Evolutionary conservation across 768 basidiomycete species (phyloP).

Genomic region (Termitomyces sp.): DNA sequence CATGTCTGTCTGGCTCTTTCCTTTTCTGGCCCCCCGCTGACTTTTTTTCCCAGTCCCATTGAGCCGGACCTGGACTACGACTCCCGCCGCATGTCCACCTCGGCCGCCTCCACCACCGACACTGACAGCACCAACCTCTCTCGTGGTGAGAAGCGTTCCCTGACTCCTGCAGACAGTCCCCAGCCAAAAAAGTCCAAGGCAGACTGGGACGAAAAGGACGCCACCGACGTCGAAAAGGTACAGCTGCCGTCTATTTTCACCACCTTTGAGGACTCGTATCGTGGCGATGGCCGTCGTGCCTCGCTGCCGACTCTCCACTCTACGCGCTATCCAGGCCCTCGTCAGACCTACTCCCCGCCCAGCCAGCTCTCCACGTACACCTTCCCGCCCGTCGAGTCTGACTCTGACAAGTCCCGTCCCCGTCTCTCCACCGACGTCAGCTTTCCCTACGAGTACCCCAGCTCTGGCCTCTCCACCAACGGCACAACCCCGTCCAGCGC

Average conservation of each 20-base stretch:
- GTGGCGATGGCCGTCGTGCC: conserved; percentile 42
- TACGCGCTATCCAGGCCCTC: conserved; percentile 22
- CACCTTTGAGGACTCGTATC: conserved; percentile 62
- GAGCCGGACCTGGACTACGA: conserved; percentile 52
- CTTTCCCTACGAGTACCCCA: conserved; percentile 47
- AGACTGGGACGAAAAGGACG: conserved; percentile 30
- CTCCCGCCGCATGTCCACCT: conserved; percentile 75
- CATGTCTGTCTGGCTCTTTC: conserved; percentile 35
- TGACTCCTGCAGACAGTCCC: conserved; percentile 56
- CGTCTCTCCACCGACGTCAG: conserved; percentile 49
- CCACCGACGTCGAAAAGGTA: too few relatives aligned
- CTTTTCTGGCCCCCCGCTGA: background rate
- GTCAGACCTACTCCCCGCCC: conserved; percentile 45
- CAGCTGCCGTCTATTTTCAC: conserved; percentile 76
- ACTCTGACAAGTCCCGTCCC: conserved; percentile 43
- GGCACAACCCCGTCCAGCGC: conserved; percentile 49
- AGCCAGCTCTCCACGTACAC: conserved; percentile 48
- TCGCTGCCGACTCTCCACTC: conserved; percentile 63
- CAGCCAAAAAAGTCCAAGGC: conserved; percentile 50
- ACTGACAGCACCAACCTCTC: conserved; percentile 63
- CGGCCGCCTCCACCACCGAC: conserved; percentile 66
- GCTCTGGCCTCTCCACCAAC: conserved; percentile 12
- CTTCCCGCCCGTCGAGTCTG: conserved; percentile 52
- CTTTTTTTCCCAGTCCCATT: conserved; percentile 13
- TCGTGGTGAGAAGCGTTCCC: conserved; percentile 57